Evolutionary conservation across 306 rosid species (phyloP).

Genomic region (Cyclanthera cordifolia): DNA sequence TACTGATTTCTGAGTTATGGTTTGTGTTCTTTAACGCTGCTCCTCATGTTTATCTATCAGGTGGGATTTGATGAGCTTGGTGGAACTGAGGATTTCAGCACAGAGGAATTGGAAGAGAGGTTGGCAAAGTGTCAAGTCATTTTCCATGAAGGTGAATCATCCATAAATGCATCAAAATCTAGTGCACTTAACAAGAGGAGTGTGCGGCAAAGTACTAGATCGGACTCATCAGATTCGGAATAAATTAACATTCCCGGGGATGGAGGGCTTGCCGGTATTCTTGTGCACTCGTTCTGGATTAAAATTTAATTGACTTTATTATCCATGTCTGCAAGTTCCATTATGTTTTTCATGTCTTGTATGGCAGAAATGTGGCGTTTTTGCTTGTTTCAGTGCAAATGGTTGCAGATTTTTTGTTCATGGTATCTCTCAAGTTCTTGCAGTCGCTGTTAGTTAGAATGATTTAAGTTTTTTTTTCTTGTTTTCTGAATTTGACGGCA

Average conservation of each 20-base stretch:
- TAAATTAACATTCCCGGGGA: slow-evolving; percentile 5
- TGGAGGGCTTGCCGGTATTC: background rate
- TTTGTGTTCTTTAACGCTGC: background rate
- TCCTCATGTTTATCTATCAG: slow-evolving; percentile 28
- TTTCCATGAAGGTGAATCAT: slow-evolving; percentile 71
- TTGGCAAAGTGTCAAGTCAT: slow-evolving; percentile 78
- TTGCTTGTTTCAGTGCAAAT: background rate
- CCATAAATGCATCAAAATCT: slow-evolving; percentile 40
- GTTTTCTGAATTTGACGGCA: no score
- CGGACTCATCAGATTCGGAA: slow-evolving; percentile 89
- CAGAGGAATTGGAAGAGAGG: slow-evolving; percentile 81
- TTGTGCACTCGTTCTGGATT: background rate
- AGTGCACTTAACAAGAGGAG: slow-evolving; percentile 35
- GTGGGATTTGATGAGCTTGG: slow-evolving; percentile 98
- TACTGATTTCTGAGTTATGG: background rate
- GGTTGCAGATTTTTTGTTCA: background rate
- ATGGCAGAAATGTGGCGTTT: background rate
- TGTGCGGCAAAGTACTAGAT: slow-evolving; percentile 48
- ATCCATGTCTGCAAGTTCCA: background rate
- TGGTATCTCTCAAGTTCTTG: slow-evolving; percentile 3
- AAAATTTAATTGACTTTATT: background rate
- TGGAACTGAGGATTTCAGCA: slow-evolving; percentile 84
- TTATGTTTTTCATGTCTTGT: background rate
- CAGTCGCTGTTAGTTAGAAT: background rate
- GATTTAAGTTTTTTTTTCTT: no score